phyloP scores from a whole-genome alignment of 352 stramenopile species.

The Globisporangium mamillatum region DNA sequence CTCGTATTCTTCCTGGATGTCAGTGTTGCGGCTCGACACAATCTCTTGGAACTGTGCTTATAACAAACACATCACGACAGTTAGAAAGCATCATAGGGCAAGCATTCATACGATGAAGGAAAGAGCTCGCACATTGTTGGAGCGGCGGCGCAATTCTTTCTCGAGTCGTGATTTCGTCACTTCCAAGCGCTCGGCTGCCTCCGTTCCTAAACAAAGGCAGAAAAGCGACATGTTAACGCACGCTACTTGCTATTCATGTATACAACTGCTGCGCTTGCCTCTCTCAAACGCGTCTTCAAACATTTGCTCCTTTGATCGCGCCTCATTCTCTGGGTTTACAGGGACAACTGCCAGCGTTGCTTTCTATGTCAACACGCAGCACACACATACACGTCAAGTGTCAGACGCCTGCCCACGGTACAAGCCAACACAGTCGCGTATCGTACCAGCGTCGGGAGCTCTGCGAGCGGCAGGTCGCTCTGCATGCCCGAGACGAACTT shows the following conservation, averaged over 20 bases:
- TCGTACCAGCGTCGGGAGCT: slow-evolving; percentile 44
- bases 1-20: slow-evolving; percentile 74
- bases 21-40: slow-evolving; percentile 63
- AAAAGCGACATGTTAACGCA: too few species aligned
- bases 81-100: neutral
- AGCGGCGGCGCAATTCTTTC: slow-evolving; percentile 60
- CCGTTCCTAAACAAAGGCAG: slow-evolving; percentile 21
- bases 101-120: neutral
- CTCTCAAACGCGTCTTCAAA: slow-evolving; percentile 58
- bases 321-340: slow-evolving; percentile 28
- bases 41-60: slow-evolving; percentile 53
- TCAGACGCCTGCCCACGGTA: neutral
- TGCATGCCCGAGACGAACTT: slow-evolving; percentile 41
- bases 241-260: too few species aligned
- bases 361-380: slow-evolving; percentile 28
- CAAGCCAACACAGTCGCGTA: neutral
- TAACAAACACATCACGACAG: neutral
- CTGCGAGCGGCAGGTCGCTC: slow-evolving; percentile 33
- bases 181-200: slow-evolving; percentile 64
- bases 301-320: slow-evolving; percentile 36
- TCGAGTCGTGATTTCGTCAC: slow-evolving; percentile 60
- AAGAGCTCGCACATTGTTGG: slow-evolving; percentile 27
- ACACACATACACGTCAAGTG: neutral
- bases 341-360: slow-evolving; percentile 60
- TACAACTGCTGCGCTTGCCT: slow-evolving; percentile 15